phyloP scores from a whole-genome alignment of 176 grass and related monocot genomes.

The Tillandsia leiboldiana region DNA sequence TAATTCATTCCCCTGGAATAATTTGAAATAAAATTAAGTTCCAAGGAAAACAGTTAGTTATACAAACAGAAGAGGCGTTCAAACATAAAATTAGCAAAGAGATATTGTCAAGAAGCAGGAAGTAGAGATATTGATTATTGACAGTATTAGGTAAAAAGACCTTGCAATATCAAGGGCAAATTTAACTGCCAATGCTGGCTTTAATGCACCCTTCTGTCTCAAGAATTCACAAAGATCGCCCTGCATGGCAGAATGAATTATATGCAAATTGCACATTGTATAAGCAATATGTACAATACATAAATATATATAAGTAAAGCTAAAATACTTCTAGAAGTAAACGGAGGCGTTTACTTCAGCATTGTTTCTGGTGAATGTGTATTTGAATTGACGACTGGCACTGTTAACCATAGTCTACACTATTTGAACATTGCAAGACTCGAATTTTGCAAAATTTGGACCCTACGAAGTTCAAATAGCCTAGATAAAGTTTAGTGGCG shows the following conservation, averaged over 20 bases:
- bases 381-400: too few relatives aligned
- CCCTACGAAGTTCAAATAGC: too few relatives aligned
- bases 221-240: constrained; percentile 75
- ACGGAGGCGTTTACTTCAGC: too few relatives aligned
- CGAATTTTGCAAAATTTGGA: too few relatives aligned
- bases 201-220: constrained; percentile 39
- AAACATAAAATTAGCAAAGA: not conserved
- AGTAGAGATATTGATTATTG: not conserved
- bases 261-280: not conserved
- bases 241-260: constrained; percentile 25
- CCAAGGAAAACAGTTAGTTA: not conserved
- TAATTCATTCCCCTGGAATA: constrained; percentile 88
- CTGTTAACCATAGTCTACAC: too few relatives aligned
- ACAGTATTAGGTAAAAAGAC: constrained; percentile 22
- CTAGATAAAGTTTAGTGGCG: too few relatives aligned
- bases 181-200: constrained; percentile 59
- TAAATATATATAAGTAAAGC: too few relatives aligned
- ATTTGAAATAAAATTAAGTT: constrained; percentile 10
- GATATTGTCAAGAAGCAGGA: not conserved
- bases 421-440: too few relatives aligned
- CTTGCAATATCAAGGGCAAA: constrained; percentile 98
- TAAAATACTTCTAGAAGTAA: too few relatives aligned
- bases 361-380: too few relatives aligned
- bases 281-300: too few relatives aligned
- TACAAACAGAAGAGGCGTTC: not conserved